Conservation (phyloP, 352 stramenopile species). For the Globisporangium solare region DNA sequence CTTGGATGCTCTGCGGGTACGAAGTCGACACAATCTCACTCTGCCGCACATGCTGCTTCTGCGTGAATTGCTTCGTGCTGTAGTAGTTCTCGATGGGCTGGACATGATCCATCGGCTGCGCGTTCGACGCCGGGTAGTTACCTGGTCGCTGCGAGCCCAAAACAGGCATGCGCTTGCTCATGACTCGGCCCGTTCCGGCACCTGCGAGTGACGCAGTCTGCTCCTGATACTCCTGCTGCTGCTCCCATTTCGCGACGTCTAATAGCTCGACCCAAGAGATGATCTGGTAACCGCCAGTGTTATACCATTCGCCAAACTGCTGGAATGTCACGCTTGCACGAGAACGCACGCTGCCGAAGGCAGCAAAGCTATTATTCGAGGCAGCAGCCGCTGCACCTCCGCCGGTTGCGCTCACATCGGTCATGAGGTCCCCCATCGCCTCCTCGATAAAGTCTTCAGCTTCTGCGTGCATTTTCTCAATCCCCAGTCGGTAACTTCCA, state of each 20-base stretch:
- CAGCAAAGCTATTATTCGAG: constrained; percentile 38
- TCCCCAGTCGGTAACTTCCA: constrained; percentile 66
- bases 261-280: constrained; percentile 86
- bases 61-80: constrained; percentile 44
- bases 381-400: constrained; percentile 3
- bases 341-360: constrained; percentile 62
- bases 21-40: constrained; percentile 79
- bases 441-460: constrained; percentile 85
- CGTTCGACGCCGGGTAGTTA: constrained; percentile 29
- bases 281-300: constrained; percentile 71
- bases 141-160: constrained; percentile 58
- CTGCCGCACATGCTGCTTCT: constrained; percentile 69
- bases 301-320: constrained; percentile 90
- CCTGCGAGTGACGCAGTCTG: constrained; percentile 25
- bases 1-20: constrained; percentile 35
- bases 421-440: constrained; percentile 83
- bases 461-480: constrained; percentile 86
- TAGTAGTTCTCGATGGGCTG: constrained; percentile 51
- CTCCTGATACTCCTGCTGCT: constrained; percentile 70
- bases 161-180: constrained; percentile 22
- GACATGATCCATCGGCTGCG: constrained; percentile 41
- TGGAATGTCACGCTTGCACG: constrained; percentile 83
- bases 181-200: constrained; percentile 17
- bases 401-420: constrained; percentile 59
- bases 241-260: constrained; percentile 79